Evolutionary conservation across 805 yeast species (phyloP), one percentile per base, ranked within the genome.

Genomic region (Isabelozyma rhagii): DNA sequence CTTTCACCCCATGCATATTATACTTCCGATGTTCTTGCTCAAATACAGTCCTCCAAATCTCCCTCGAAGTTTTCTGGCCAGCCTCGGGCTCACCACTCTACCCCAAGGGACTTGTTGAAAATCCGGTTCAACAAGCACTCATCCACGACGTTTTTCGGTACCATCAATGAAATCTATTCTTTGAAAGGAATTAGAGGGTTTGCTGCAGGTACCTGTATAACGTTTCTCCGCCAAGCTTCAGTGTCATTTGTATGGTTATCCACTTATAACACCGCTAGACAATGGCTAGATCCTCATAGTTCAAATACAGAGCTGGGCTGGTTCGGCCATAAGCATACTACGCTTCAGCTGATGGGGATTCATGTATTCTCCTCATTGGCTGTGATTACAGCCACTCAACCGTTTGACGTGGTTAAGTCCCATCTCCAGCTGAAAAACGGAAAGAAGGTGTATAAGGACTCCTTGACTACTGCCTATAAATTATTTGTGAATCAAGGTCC

Each of bases 181-280:
- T 74, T 86, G 7, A 82, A 90, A 52, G 97, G 98, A 0, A 49
- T 85, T 1, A 66, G 81, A 39, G 96, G 96, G 1, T 90, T 89
- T 59, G 76, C 84, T 25, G 92, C 89, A 57, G 98, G 97, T 18
- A 78, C 92, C 11, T 67, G 80, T 50, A 87, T 96, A n/a, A 93
- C 99, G 0, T 68, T 90, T 17, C 66, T 84, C 8, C 80, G 98
- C 56, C 98, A 93, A 61, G 78, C 84, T 1, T 78, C 86, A 41
- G 86, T 87, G 53, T 84, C 96, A 17, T 81, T 88, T 41, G 91
- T 89, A 1, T 82, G 96, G 78, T 87, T 91, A 55, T 87, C 96
- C 5, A 80, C 91, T 0, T 93, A 87, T 69, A 88, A 88, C 51
- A 78, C 86, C 25, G 70, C 94, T 31, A 84, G 87, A 58, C 97